phyloP scores from a whole-genome alignment of 352 stramenopile genomes.

The Paralagenidium karlingii region DNA sequence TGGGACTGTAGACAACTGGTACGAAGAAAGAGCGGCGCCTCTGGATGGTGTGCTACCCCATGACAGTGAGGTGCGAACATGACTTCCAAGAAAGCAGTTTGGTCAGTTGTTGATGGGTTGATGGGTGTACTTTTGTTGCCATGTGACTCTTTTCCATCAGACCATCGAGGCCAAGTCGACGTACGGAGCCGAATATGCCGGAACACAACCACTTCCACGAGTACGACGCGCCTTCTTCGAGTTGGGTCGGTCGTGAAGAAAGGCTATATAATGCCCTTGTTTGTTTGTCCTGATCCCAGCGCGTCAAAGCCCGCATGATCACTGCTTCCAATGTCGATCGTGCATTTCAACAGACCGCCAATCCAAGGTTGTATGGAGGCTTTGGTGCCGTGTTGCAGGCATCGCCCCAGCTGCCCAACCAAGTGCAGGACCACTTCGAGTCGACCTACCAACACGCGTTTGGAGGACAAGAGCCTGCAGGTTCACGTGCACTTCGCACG shows the following conservation, averaged over 20 bases:
- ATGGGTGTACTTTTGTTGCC: background rate
- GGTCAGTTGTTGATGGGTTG: no score
- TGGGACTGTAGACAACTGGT: constrained; percentile 78
- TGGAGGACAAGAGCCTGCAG: constrained; percentile 15
- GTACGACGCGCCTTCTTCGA: no score
- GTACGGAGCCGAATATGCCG: no score
- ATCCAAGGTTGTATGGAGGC: constrained; percentile 15
- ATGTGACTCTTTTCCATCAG: background rate
- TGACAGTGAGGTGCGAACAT: no score
- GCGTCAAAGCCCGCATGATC: constrained; percentile 33
- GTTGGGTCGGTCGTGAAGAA: no score
- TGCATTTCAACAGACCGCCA: constrained; percentile 31
- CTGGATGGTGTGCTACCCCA: constrained; percentile 56
- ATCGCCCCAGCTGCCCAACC: constrained; percentile 29
- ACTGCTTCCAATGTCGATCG: constrained; percentile 40
- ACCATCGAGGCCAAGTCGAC: background rate
- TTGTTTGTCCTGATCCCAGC: constrained; percentile 12
- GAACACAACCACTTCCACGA: no score
- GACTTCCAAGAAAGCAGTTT: background rate
- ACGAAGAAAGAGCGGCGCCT: constrained; percentile 46
- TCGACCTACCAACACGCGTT: constrained; percentile 47
- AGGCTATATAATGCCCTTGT: no score
- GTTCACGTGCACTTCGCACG: background rate
- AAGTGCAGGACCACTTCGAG: constrained; percentile 44
- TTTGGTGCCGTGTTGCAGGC: constrained; percentile 46